A percentile compares a stretch with the other conserved stretches of the same genome.
phyloP scores from a whole-genome alignment of 352 stramenopile species.

The Elongisporangium undulatum region DNA sequence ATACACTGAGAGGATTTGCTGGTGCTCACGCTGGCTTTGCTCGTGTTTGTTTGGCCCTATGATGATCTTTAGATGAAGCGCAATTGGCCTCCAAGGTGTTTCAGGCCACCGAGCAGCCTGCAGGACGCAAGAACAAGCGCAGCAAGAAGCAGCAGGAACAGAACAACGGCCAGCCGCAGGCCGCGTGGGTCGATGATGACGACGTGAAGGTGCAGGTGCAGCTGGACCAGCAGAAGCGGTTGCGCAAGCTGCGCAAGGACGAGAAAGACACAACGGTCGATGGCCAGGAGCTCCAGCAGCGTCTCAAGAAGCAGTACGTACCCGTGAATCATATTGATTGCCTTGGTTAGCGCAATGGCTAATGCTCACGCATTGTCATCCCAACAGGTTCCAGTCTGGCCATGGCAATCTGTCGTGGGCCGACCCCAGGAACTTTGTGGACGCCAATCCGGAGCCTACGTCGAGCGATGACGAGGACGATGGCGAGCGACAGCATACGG shows the following conservation, averaged over 20 bases:
- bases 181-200: conserved; percentile 87
- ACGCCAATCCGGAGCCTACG: conserved; percentile 15
- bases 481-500: conserved; percentile 43
- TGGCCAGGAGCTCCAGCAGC: conserved; percentile 69
- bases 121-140: conserved; percentile 23
- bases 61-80: conserved; percentile 33
- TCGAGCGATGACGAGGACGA: conserved; percentile 52
- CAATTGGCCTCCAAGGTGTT: conserved; percentile 56
- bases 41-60: background rate
- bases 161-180: conserved; percentile 22
- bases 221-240: conserved; percentile 55
- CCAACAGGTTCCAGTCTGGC: conserved; percentile 46
- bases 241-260: conserved; percentile 83
- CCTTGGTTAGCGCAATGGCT: background rate
- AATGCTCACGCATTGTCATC: conserved; percentile 8
- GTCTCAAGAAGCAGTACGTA: conserved; percentile 79
- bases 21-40: conserved; percentile 2
- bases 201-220: conserved; percentile 71
- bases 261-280: conserved; percentile 61
- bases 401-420: conserved; percentile 63
- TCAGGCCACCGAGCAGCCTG: conserved; percentile 17
- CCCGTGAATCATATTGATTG: background rate
- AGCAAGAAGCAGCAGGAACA: conserved; percentile 16
- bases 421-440: conserved; percentile 64
- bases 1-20: conserved; percentile 26